A percentile compares a stretch with the other conserved stretches of the same genome.
These are phyloP conservation scores for Chytriomyces sp. DNA, from an alignment of 192 early-diverging fungal species.

Conservation along the genomic window DNA sequence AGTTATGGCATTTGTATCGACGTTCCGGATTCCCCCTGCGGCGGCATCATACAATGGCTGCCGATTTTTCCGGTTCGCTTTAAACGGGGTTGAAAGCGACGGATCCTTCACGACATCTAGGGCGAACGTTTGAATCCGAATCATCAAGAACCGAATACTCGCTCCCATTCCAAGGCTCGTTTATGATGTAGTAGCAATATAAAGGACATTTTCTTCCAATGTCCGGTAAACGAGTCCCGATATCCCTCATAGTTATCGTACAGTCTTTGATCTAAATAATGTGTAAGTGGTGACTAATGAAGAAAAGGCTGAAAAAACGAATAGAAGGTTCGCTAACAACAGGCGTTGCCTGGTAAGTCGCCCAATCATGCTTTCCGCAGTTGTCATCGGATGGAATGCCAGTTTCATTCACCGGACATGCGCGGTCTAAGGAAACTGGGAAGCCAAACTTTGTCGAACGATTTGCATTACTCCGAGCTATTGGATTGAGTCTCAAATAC, in stretches of 20 bases:
- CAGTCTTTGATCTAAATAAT: conserved; percentile 20
- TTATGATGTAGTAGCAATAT: conserved; percentile 64
- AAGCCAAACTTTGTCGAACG: conserved; percentile 25
- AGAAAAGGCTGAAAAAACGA: background rate
- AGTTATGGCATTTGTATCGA: conserved; percentile 33
- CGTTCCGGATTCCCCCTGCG: conserved; percentile 27
- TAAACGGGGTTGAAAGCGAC: conserved; percentile 7
- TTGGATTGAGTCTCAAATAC: no score
- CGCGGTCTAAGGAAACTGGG: conserved; percentile 13
- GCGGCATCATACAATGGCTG: conserved; percentile 28
- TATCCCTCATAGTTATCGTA: conserved; percentile 62
- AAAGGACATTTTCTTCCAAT: conserved; percentile 63
- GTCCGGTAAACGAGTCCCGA: conserved; percentile 56
- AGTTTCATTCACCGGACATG: conserved; percentile 12
- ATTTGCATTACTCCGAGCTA: no score
- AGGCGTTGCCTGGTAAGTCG: conserved; percentile 39
- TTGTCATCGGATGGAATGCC: conserved; percentile 23
- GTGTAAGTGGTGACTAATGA: no score
- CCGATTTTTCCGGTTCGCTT: conserved; percentile 27
- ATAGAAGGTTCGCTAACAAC: conserved; percentile 50
- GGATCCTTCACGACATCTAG: conserved; percentile 27
- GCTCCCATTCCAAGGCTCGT: conserved; percentile 51
- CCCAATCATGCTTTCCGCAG: conserved; percentile 4
- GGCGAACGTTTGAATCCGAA: background rate
- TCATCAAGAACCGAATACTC: background rate